Base-by-base conservation (phyloP, 2,329 filamentous ascomycete species). In the Apiospora hydei region DNA sequence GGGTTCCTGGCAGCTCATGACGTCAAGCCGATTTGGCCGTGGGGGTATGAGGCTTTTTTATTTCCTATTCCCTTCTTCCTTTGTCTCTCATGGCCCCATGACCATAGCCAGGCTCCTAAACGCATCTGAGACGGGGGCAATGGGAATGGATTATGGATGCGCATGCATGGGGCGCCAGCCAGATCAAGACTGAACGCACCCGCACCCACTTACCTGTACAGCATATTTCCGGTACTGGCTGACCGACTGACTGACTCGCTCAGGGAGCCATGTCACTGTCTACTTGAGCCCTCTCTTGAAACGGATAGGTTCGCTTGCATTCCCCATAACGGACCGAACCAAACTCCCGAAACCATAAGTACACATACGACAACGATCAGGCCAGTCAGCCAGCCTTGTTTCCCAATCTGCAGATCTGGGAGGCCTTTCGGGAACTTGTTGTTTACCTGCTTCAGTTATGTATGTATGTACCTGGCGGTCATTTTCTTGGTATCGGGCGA, bases 41-140 rank as follows among this genome's bases (percentile, higher is more conserved):
- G 34, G 57, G 51, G 57, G 10, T 24, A n/a, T 64, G 34, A n/a
- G 57, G 57, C 34, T n/a, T 64, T 64, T 64, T 14, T 34, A n/a
- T 6, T 7, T 10, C 10, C 21, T 11, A 8, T n/a, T 21, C 3
- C 18, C 18, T n/a, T 41, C 7, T 6, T 34, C 21, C 18, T 57
- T 61, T 4, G 34, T 64, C 8, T 41, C 34, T 41, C 34, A n/a
- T 49, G 46, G 57, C 57, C 30, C 57, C 57, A 38, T 41, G 16
- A 34, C 10, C 14, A 24, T 13, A 41, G 13, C 30, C 10, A n/a
- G 57, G 57, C 57, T 41, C 18, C 57, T 64, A 64, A 64, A 64
- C 57, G 21, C 57, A n/a, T 41, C 18, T 64, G 57, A 64, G 57
- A 64, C 57, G 57, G 57, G 57, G 57, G 57, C 10, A 21, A 64